These are phyloP conservation scores for Phytophthora sansomeana DNA, from an alignment of 352 stramenopile species.

Conservation along the genomic window DNA sequence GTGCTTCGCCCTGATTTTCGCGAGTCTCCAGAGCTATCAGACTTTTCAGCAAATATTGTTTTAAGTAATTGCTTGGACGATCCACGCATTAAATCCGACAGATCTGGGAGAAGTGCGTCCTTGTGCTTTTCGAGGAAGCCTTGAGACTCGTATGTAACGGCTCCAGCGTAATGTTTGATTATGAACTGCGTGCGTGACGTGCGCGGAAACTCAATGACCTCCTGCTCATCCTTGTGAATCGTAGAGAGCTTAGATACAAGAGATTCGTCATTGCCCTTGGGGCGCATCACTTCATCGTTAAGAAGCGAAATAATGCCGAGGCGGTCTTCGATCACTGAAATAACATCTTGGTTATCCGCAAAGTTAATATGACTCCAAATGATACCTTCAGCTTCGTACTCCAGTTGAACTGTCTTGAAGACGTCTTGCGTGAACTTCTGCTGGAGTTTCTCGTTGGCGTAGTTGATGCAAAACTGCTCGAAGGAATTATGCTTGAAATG, in stretches of 20 bases:
- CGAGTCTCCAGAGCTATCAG: constrained; percentile 16
- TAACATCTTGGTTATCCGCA: constrained; percentile 90
- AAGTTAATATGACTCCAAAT: constrained; percentile 95
- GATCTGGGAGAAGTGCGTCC: constrained; percentile 93
- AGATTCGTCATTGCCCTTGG: constrained; percentile 87
- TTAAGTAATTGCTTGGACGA: constrained; percentile 72
- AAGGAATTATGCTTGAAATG: constrained; percentile 95
- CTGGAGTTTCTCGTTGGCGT: constrained; percentile 93
- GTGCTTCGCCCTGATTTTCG: constrained; percentile 33
- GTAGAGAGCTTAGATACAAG: constrained; percentile 81
- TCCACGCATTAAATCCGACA: constrained; percentile 86
- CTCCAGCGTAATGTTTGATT: constrained; percentile 94
- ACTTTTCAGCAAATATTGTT: constrained; percentile 60
- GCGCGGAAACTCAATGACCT: constrained; percentile 83
- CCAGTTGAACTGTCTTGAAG: constrained; percentile 90
- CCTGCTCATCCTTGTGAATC: constrained; percentile 79
- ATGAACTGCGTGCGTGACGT: constrained; percentile 89
- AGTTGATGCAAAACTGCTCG: constrained; percentile 95
- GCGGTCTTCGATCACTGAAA: constrained; percentile 88
- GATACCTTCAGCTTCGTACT: constrained; percentile 93
- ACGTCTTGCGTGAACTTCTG: constrained; percentile 93
- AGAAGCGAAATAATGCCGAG: constrained; percentile 91
- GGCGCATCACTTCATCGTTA: constrained; percentile 90
- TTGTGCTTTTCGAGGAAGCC: constrained; percentile 97
- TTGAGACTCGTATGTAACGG: constrained; percentile 92